These are phyloP conservation scores for Ascodesmis nigricans DNA, from an alignment of 495 filamentous ascomycete species.

Conservation along the genomic window DNA sequence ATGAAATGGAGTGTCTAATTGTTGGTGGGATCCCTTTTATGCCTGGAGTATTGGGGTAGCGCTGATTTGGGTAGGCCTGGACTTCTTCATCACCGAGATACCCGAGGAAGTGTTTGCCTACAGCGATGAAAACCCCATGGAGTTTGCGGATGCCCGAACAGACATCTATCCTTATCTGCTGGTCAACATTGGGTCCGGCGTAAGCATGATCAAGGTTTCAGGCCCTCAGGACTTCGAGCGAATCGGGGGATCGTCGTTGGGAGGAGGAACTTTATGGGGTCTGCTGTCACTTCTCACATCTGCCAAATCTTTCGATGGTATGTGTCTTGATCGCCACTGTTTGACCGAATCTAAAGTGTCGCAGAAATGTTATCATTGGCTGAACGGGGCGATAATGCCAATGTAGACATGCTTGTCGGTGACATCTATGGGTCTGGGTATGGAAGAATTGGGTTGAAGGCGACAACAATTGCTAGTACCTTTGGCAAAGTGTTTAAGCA, in stretches of 20 bases:
- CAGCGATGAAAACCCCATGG: constrained; percentile 65
- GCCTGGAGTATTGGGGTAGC: not conserved
- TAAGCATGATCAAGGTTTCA: constrained; percentile 95
- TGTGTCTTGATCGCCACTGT: constrained; percentile 24
- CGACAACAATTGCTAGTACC: constrained; percentile 77
- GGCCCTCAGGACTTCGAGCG: constrained; percentile 66
- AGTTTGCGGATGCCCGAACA: constrained; percentile 46
- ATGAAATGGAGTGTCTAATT: constrained; percentile 98
- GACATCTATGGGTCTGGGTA: constrained; percentile 97
- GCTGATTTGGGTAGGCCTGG: constrained; percentile 37
- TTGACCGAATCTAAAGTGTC: not conserved
- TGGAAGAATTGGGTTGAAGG: constrained; percentile 80
- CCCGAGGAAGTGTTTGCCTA: constrained; percentile 93
- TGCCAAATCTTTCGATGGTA: constrained; percentile 78
- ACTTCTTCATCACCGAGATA: constrained; percentile 97
- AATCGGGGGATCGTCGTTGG: constrained; percentile 72
- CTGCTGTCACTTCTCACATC: constrained; percentile 75
- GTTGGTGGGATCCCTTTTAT: constrained; percentile 26
- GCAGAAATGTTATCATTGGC: constrained; percentile 47
- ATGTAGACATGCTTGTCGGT: constrained; percentile 91
- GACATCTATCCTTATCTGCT: constrained; percentile 90
- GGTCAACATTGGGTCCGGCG: constrained; percentile 96
- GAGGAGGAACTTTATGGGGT: constrained; percentile 91
- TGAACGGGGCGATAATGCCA: constrained; percentile 75
- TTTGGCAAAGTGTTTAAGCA: constrained; percentile 82